A percentile compares a stretch with the other conserved stretches of the same genome.
Conservation (phyloP, 2,329 filamentous ascomycete genomes). For the Microcyclospora pomicola region DNA sequence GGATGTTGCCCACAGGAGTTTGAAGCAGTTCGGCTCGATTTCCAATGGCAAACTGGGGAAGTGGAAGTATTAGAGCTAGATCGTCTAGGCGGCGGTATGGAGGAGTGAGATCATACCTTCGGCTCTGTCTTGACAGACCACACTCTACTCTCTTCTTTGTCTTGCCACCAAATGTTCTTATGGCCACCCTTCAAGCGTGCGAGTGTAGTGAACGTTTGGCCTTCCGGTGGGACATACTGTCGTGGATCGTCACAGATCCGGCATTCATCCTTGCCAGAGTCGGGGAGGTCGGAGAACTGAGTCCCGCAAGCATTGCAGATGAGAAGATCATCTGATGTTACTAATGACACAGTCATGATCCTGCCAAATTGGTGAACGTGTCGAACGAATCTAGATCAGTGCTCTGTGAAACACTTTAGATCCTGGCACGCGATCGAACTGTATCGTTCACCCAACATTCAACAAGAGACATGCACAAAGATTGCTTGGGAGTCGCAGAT, state of each 20-base stretch:
- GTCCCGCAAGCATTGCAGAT: conserved; percentile 56
- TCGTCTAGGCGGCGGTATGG: too few species aligned
- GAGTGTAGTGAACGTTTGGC: conserved; percentile 54
- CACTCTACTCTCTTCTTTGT: conserved; percentile 30
- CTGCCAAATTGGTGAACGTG: too few species aligned
- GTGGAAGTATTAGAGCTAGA: background rate
- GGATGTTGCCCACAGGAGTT: conserved; percentile 52
- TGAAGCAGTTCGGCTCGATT: conserved; percentile 55
- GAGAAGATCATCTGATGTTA: conserved; percentile 27
- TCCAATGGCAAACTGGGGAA: conserved; percentile 49
- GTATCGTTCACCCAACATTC: too few species aligned
- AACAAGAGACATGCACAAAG: too few species aligned
- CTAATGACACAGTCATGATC: too few species aligned
- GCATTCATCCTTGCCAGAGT: conserved; percentile 39
- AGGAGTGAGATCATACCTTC: conserved; percentile 10
- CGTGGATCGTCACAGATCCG: conserved; percentile 55
- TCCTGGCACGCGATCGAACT: too few species aligned
- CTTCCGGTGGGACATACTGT: conserved; percentile 50
- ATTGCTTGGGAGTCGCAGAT: too few species aligned
- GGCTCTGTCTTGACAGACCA: conserved; percentile 32
- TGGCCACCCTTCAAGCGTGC: conserved; percentile 23
- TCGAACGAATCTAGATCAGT: too few species aligned
- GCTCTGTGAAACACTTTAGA: too few species aligned
- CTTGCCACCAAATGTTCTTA: conserved; percentile 41
- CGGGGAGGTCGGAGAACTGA: conserved; percentile 44